Evolutionary conservation across 2,329 filamentous ascomycete genomes (phyloP).

Genomic region (Neofusicoccum cordaticola): DNA sequence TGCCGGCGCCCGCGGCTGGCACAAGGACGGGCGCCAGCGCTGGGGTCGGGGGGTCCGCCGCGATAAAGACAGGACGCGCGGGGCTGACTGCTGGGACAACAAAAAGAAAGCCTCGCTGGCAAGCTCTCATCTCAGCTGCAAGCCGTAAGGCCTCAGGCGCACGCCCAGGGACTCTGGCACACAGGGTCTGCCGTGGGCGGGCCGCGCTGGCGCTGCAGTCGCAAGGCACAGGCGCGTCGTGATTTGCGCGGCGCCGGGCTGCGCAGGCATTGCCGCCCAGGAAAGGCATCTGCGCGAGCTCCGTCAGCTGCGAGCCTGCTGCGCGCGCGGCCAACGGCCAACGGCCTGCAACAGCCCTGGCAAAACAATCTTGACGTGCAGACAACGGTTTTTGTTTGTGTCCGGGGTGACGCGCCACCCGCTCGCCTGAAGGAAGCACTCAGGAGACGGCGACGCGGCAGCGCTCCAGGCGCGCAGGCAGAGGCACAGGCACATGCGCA

Average conservation of each 20-base stretch:
- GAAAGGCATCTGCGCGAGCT: not conserved
- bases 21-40: not conserved
- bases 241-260: not conserved
- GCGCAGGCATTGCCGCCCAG: not conserved
- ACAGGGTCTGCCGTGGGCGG: not conserved
- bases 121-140: no score
- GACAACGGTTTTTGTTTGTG: conserved; percentile 1
- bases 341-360: not conserved
- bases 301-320: not conserved
- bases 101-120: no score
- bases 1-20: not conserved
- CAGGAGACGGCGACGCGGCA: conserved; percentile 12
- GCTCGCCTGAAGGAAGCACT: conserved; percentile 11
- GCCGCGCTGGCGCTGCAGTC: not conserved
- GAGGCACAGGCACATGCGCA: not conserved
- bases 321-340: not conserved
- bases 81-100: no score
- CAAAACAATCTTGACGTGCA: conserved; percentile 7
- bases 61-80: not conserved
- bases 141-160: no score
- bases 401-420: not conserved
- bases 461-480: not conserved
- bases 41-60: not conserved
- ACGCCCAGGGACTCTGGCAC: no score
- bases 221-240: conserved; percentile 7